Evolutionary conservation across 2,329 filamentous ascomycete species (phyloP).

Genomic region (Beauveria caledonica): DNA sequence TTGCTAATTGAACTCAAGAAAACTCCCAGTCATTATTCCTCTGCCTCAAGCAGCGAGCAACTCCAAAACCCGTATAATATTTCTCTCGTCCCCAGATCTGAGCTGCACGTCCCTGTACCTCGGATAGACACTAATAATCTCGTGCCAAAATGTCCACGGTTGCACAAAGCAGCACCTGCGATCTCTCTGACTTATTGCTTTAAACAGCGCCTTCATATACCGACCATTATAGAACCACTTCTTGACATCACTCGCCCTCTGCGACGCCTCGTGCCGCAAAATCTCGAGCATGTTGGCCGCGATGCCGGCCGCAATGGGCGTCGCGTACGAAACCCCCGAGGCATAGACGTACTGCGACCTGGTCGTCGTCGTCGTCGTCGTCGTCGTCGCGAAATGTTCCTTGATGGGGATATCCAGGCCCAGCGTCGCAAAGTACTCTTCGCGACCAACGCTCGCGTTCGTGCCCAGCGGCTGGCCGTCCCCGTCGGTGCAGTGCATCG

Average conservation of each 20-base stretch:
- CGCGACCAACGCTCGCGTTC: not conserved
- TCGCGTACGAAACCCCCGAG: not conserved
- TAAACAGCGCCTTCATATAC: not conserved
- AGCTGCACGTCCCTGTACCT: not conserved
- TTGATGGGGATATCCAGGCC: not conserved
- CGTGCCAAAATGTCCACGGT: not conserved
- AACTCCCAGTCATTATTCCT: not conserved
- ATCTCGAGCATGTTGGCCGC: not conserved
- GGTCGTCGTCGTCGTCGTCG: too few species aligned
- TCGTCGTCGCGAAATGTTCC: not conserved
- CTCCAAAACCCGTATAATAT: not conserved
- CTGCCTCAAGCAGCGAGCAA: not conserved
- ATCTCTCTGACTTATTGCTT: not conserved
- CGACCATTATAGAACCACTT: not conserved
- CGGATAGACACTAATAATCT: not conserved
- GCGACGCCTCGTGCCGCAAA: not conserved
- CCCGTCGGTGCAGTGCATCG: not conserved
- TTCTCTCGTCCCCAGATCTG: not conserved
- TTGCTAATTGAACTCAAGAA: not conserved
- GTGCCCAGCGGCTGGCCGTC: not conserved
- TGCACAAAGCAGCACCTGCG: not conserved
- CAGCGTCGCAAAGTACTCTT: not conserved
- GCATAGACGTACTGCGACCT: not conserved
- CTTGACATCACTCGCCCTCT: not conserved
- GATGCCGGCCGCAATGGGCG: not conserved